Percentiles rank a stretch among this genome's conserved stretches.
phyloP scores from a whole-genome alignment of 768 basidiomycete genomes.

The Rhizopogon vesiculosus region DNA sequence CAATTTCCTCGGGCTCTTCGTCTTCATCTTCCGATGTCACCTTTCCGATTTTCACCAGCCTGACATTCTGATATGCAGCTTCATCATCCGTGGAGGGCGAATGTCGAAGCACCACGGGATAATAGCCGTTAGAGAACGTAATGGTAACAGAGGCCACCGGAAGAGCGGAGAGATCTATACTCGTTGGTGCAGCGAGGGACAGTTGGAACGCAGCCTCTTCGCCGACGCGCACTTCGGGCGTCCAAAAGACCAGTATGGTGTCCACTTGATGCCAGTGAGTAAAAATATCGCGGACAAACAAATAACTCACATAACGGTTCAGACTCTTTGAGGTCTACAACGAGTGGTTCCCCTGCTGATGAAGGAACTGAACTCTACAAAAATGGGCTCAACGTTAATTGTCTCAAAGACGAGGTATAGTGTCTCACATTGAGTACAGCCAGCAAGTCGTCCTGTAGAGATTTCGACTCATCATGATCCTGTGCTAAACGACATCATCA shows the following conservation, averaged over 20 bases:
- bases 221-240: constrained; percentile 51
- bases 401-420: neutral
- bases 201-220: constrained; percentile 74
- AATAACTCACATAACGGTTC: constrained; percentile 54
- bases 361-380: constrained; percentile 68
- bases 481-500: constrained; percentile 24
- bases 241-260: constrained; percentile 68
- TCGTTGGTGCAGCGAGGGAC: constrained; percentile 47
- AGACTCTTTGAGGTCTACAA: constrained; percentile 60
- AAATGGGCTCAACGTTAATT: neutral
- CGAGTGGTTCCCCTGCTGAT: constrained; percentile 46
- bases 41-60: constrained; percentile 37
- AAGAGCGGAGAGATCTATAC: constrained; percentile 47
- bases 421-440: constrained; percentile 60
- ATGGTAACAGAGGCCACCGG: constrained; percentile 60
- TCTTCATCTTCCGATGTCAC: constrained; percentile 35
- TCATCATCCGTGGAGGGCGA: constrained; percentile 14
- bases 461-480: constrained; percentile 42
- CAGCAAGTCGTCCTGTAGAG: constrained; percentile 67
- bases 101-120: constrained; percentile 52
- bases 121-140: constrained; percentile 46
- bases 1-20: constrained; percentile 15
- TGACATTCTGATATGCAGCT: constrained; percentile 6
- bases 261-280: constrained; percentile 44
- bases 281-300: constrained; percentile 3